Evolutionary conservation across 257 asterid species (phyloP).

Genomic region (Catharanthus roseus): DNA sequence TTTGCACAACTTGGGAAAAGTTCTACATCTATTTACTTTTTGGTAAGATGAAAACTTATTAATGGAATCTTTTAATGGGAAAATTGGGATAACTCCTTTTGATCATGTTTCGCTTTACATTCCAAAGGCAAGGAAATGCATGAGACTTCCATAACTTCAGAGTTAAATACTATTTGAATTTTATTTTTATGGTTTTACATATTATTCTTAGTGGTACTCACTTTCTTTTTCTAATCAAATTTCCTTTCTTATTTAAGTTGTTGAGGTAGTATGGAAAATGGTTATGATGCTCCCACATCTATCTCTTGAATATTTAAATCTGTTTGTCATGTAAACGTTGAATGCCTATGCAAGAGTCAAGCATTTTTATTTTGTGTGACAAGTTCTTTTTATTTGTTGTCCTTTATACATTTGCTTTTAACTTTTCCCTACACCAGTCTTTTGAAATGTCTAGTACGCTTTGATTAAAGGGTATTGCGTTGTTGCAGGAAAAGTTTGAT

Average conservation of each 20-base stretch:
- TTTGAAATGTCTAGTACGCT: background rate
- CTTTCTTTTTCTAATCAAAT: background rate
- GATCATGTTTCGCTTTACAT: background rate
- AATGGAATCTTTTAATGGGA: background rate
- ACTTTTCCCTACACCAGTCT: background rate
- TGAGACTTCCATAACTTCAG: background rate
- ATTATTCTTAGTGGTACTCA: background rate
- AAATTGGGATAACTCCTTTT: background rate
- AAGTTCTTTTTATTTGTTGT: background rate
- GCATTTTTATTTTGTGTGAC: background rate
- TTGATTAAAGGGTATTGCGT: background rate
- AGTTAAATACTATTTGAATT: background rate
- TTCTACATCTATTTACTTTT: background rate
- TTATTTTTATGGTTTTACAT: background rate
- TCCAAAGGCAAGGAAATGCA: background rate
- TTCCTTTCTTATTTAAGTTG: background rate
- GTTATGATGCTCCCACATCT: background rate
- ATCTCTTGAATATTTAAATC: background rate
- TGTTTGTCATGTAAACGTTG: background rate
- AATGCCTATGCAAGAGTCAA: background rate
- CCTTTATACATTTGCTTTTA: background rate
- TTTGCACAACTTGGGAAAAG: background rate
- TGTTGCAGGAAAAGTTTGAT: background rate
- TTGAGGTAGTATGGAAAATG: background rate
- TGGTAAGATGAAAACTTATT: background rate